Evolutionary conservation across 306 rosid species (phyloP), one percentile per base, ranked within the genome.

Genomic region (Trifolium repens): DNA sequence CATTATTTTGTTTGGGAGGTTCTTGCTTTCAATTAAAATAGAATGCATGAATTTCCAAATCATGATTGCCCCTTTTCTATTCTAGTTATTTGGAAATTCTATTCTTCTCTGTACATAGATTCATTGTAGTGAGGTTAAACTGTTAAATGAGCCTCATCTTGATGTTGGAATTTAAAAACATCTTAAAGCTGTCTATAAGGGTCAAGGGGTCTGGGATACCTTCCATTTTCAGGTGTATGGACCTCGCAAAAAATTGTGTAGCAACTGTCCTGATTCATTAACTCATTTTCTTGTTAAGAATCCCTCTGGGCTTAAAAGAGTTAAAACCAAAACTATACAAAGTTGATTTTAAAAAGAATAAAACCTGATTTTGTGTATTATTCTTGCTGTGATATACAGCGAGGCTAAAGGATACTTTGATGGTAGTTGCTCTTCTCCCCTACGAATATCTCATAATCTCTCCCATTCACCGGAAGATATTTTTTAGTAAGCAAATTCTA

Each of bases 61-160:
- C 67, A 82, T 67, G 67, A 79, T 72, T 67, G 69, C 63, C 76
- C 76, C 73, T 67, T 46, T 65, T 19, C 71, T 57, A 72, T 57
- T 49, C 44, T 43, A 37, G 64, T 70, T 73, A 11, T 34, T 37
- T 69, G 85, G 85, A 72, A 82, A 73, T 62, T 68, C 76, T 34
- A 88, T 93, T 91, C 90, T 91, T 93, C 87, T 71, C 55, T 91
- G 96, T 90, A 85, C 52, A 91, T 94, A 91, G 71, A 84, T 87
- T 84, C 39, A 26, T 58, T 26, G 3, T n/a, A 24, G 16, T 58
- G 64, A 26, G 37, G 16, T 5, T 58, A 58, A 35, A 58, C 64
- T 12, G 64, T 77, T 67, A 26, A 69, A 64, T 72, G 37, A 70
- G 55, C 82, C 62, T 62, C 71, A 19, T 14, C 8, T 73, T 61